Conservation (phyloP, 805 yeast species). For the Lipomyces kockii region DNA sequence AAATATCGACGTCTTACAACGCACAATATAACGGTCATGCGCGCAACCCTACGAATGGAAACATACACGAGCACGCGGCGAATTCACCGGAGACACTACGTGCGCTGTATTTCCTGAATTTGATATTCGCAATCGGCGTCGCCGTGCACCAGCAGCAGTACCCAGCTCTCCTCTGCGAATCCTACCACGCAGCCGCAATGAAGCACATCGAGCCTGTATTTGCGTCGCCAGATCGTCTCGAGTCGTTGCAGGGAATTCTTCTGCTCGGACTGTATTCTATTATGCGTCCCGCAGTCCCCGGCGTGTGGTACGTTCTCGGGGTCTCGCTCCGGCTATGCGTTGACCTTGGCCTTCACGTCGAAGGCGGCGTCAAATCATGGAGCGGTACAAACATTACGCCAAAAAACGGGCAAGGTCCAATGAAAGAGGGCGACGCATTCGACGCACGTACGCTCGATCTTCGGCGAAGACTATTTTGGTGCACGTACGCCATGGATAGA, state of each 20-base stretch:
- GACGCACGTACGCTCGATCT: slow-evolving; percentile 68
- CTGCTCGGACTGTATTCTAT: slow-evolving; percentile 71
- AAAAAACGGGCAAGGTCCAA: slow-evolving; percentile 29
- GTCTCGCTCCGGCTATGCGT: slow-evolving; percentile 78
- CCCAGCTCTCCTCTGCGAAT: slow-evolving; percentile 66
- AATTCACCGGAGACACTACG: slow-evolving; percentile 33
- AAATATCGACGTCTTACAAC: not conserved
- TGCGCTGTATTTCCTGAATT: slow-evolving; percentile 67
- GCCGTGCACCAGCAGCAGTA: slow-evolving; percentile 73
- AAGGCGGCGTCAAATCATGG: slow-evolving; percentile 46
- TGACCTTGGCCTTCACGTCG: slow-evolving; percentile 83
- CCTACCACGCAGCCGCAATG: slow-evolving; percentile 71
- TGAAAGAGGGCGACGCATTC: slow-evolving; percentile 28
- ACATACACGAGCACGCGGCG: slow-evolving; percentile 18
- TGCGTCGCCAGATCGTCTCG: slow-evolving; percentile 63
- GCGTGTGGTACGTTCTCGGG: slow-evolving; percentile 91
- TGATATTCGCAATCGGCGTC: slow-evolving; percentile 80
- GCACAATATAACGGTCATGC: not conserved
- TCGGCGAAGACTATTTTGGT: slow-evolving; percentile 83
- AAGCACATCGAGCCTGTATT: slow-evolving; percentile 62
- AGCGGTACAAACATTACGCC: slow-evolving; percentile 35
- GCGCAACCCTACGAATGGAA: slow-evolving; percentile 4
- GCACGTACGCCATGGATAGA: slow-evolving; percentile 82
- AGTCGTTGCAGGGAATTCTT: slow-evolving; percentile 72
- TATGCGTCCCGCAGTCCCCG: slow-evolving; percentile 89